Evolutionary conservation across 2,329 filamentous ascomycete species (phyloP), one percentile per base, ranked within the genome.

Genomic region (Neofusicoccum ribis): DNA sequence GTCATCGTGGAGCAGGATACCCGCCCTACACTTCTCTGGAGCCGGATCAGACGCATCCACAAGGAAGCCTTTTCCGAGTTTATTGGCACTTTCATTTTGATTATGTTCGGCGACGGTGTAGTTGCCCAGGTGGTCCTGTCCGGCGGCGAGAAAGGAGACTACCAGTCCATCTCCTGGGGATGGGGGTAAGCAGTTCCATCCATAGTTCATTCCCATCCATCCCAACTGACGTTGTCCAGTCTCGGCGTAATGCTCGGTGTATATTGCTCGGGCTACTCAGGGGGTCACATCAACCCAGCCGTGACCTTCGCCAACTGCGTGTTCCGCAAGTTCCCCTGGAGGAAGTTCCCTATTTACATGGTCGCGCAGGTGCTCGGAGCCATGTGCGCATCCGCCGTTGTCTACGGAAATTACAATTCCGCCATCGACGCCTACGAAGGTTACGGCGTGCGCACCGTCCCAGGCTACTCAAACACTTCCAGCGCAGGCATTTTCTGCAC

Each of bases 401-500:
- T 83, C 0, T 82, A 80, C 66, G 78, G 77, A 2, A 64, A 83
- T 23, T 83, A 79, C 70, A 70, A 76, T 17, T 77, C 78, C 7
- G 74, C 75, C 17, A 76, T 78, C 43, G 69, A 68, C 82, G 89
- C 66, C 71, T 78, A 14, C 70, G 88, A 89, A 77, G 89, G 85
- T 62, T 83, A 14, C 62, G 64, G 4, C 67, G 73, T 9, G 73
- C 74, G 1, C 70, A 71, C 7, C 68, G 70, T 34, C 66, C 71
- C 17, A 72, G 73, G 77, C 46, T 84, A 80, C 8, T 60, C 56
- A 14, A 73, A 78, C 31, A 88, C 83, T 20, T 82, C 87, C 2
- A 88, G 88, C 0, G 88, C 86, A 0, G 87, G 85, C 3, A 85
- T 91, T 64, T 91, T 92, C 72, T 90, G 86, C 80, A 90, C 89